Base-by-base conservation (phyloP, 2,329 filamentous ascomycete species). In the Diaporthe caulivora region DNA sequence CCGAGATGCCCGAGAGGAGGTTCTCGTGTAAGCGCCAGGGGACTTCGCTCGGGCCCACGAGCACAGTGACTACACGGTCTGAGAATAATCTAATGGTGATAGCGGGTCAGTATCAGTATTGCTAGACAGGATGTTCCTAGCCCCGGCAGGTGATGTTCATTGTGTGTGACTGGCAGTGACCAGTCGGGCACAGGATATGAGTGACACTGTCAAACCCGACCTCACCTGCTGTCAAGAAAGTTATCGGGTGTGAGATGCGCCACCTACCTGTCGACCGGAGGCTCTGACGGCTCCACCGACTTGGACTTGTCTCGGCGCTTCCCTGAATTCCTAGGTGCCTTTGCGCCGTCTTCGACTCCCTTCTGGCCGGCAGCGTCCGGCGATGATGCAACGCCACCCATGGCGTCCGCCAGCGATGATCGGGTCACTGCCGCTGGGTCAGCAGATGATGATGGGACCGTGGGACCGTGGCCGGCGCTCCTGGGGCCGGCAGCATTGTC, bases 21-120 rank as follows among this genome's bases (percentile, higher is more conserved):
- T 74, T 74, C 31, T 74, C 72, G 54, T 74, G 72, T 2, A 72
- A 26, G 18, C 55, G n/a, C 69, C 69, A 74, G 11, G 42, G 65
- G 18, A 49, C 44, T 31, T 60, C 47, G 34, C 34, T 26, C 21
- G 69, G 72, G n/a, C 72, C 72, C 44, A 74, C 72, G 42, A 68
- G 53, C 42, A 74, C 29, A 7, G 69, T 68, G 7, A 74, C 72
- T 4, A 72, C 37, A 2, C 72, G 42, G 18, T 74, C 72, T 17
- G 72, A 72, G 62, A 74, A 74, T 18, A 74, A 31, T 13, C 72
- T 74, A 37, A 4, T 24, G 31, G 11, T 15, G 10, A 42, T 31
- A 10, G 3, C 29, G 26, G 8, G 11, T 70, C 21, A 68, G 51
- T 44, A 9, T 15, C 44, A 31, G 26, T 21, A 24, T 24, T 18